Evolutionary conservation across 257 asterid species (phyloP).

Genomic region (Plantago major): DNA sequence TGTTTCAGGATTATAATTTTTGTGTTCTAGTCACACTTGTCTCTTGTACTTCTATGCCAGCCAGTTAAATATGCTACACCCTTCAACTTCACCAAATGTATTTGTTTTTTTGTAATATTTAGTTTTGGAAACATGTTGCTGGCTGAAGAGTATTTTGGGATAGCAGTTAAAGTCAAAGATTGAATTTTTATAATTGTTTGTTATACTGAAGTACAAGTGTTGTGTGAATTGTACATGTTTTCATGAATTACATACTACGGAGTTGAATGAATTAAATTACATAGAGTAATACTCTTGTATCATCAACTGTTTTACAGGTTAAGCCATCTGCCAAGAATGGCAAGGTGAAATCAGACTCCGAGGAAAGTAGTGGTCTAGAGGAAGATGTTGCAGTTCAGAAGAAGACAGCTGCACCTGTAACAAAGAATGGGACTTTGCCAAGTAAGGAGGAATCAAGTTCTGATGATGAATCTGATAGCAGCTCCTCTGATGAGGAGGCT

Average conservation of each 20-base stretch:
- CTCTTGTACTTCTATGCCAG: too few species aligned
- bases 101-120: too few species aligned
- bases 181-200: too few species aligned
- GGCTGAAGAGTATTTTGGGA: too few species aligned
- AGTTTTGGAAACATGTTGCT: too few species aligned
- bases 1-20: too few species aligned
- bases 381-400: conserved; percentile 1
- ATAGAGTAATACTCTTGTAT: neutral
- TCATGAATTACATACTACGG: neutral
- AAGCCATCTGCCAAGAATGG: conserved; percentile 10
- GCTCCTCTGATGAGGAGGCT: neutral
- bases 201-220: too few species aligned
- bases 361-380: conserved; percentile 8
- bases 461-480: conserved; percentile 3
- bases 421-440: neutral
- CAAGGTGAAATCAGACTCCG: neutral
- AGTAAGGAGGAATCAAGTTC: neutral
- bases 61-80: too few species aligned
- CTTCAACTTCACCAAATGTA: too few species aligned
- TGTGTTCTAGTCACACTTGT: too few species aligned
- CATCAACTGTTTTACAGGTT: conserved; percentile 17
- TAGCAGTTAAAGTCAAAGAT: too few species aligned
- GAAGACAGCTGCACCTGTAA: neutral
- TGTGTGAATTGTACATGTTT: too few species aligned
- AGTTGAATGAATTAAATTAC: neutral